Percentiles rank a stretch among this genome's conserved stretches.
Evolutionary conservation across 352 stramenopile genomes (phyloP).

Genomic region (Phytophthora palmivora): DNA sequence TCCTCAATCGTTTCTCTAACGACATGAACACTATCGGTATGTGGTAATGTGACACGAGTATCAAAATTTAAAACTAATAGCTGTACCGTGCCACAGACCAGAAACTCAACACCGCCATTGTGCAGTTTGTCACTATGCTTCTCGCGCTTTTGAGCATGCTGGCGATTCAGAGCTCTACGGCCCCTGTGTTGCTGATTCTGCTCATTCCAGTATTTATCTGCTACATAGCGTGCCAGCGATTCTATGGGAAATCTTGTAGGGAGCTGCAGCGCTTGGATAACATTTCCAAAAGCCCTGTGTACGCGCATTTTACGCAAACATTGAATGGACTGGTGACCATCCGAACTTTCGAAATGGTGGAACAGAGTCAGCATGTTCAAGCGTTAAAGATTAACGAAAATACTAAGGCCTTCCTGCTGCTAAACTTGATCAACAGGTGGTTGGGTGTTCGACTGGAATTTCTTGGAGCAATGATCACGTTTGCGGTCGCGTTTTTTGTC

Average conservation of each 20-base stretch:
- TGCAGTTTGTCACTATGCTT: constrained; percentile 54
- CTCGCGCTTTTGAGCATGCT: constrained; percentile 64
- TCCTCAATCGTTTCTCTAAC: constrained; percentile 83
- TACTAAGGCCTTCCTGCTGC: constrained; percentile 89
- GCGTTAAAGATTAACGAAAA: constrained; percentile 66
- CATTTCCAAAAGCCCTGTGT: constrained; percentile 87
- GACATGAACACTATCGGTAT: constrained; percentile 73
- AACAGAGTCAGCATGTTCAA: constrained; percentile 43
- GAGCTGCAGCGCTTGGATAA: constrained; percentile 72
- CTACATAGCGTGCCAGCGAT: constrained; percentile 74
- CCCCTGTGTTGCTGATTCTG: constrained; percentile 56
- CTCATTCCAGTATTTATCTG: constrained; percentile 67
- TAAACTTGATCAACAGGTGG: constrained; percentile 95
- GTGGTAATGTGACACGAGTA: background rate
- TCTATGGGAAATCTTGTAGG: constrained; percentile 74
- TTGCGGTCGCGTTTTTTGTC: constrained; percentile 89
- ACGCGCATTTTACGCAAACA: constrained; percentile 93
- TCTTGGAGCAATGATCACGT: constrained; percentile 91
- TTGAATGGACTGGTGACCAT: constrained; percentile 76
- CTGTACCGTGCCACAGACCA: constrained; percentile 45
- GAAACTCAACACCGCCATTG: constrained; percentile 57
- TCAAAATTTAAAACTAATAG: constrained; percentile 2
- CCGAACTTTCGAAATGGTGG: constrained; percentile 66
- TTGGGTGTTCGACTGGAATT: constrained; percentile 93
- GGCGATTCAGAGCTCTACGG: constrained; percentile 52